These are phyloP conservation scores for Mycena capillaripes DNA, from an alignment of 768 basidiomycete species.

Conservation along the genomic window DNA sequence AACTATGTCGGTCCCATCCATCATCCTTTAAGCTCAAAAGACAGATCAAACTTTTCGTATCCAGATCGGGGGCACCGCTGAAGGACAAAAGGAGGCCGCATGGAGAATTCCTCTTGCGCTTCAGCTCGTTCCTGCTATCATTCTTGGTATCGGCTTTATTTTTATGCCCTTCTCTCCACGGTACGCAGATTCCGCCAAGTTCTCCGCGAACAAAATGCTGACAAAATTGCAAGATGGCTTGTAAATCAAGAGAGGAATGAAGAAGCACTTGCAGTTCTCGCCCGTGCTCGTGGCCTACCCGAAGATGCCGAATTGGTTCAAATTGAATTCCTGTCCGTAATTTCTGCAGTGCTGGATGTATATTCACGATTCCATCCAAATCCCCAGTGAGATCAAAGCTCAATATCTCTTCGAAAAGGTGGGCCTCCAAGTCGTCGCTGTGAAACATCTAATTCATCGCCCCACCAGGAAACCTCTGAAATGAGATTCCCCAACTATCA, in stretches of 20 bases:
- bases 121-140: constrained; percentile 80
- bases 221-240: constrained; percentile 66
- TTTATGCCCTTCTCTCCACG: constrained; percentile 88
- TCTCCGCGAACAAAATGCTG: background rate
- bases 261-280: constrained; percentile 76
- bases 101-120: constrained; percentile 84
- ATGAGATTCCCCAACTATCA: constrained; percentile 74
- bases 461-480: constrained; percentile 61
- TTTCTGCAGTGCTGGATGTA: background rate
- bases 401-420: constrained; percentile 78
- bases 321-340: constrained; percentile 77
- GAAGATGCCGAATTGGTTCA: constrained; percentile 75
- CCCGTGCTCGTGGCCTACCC: constrained; percentile 67
- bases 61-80: constrained; percentile 76
- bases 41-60: constrained; percentile 62
- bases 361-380: background rate
- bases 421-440: background rate
- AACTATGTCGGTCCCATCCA: constrained; percentile 23
- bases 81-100: constrained; percentile 72
- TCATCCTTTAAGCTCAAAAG: constrained; percentile 58
- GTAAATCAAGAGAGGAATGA: constrained; percentile 83
- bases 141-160: constrained; percentile 77
- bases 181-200: constrained; percentile 43
- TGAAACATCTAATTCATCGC: background rate
- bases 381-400: constrained; percentile 75